phyloP scores from a whole-genome alignment of 305 asterid species.

The Fraxinus platypoda region DNA sequence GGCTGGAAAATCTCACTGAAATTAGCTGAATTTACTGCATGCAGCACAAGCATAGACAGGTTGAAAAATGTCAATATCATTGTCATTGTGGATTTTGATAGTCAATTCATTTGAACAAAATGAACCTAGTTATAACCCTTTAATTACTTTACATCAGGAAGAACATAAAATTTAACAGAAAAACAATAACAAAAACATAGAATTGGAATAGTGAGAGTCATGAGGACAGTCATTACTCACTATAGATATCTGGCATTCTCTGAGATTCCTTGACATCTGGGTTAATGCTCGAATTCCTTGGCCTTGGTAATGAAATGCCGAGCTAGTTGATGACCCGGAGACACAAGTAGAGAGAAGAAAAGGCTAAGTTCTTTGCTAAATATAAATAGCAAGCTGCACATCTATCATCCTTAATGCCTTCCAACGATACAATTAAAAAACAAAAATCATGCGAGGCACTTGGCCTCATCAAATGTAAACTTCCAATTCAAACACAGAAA shows the following conservation, averaged over 20 bases:
- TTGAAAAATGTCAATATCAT: constrained; percentile 5
- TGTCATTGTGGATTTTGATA: constrained; percentile 8
- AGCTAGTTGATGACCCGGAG: background rate
- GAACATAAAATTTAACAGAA: background rate
- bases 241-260: background rate
- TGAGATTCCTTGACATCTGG: background rate
- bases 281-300: background rate
- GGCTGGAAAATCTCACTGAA: constrained; percentile 42
- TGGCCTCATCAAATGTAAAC: background rate
- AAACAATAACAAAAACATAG: background rate
- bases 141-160: background rate
- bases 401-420: background rate
- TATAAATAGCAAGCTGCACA: background rate
- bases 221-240: background rate
- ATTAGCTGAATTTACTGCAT: constrained; percentile 26
- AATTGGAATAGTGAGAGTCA: background rate
- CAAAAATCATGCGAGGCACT: background rate
- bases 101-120: background rate
- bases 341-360: background rate
- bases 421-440: background rate
- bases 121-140: background rate
- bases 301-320: background rate
- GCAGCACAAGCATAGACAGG: constrained; percentile 12
- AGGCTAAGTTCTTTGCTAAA: background rate
- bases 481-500: background rate